Base-by-base conservation (phyloP, 1,284 basidiomycete genomes). In the Heimioporus punctisporus region DNA sequence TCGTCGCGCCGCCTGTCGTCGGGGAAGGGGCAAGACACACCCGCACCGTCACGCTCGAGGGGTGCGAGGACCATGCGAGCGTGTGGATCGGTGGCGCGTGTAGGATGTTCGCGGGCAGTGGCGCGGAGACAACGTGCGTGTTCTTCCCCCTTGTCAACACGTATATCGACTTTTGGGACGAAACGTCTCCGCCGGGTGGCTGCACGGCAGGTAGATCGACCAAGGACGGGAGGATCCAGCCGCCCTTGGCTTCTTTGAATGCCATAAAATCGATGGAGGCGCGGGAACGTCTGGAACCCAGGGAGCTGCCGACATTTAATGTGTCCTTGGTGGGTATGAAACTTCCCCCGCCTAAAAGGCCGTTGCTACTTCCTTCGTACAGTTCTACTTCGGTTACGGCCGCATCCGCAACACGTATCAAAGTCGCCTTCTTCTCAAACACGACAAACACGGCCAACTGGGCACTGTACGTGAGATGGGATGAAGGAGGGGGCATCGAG, bases 381-480 rank as follows among this genome's bases (percentile, higher is more conserved):
- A 92, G 72, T 48, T 88, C 85, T 37, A 92, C 75, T 67, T 93
- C 91, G 28, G 85, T 82, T 8, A 92, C 90, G 17, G 88, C 85
- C 40, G 91, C 83, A 69, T 93, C 90, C 5, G 83, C 82, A 34
- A 93, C 69, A 27, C 90, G 86, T 61, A 93, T 92, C 69, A 90
- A 76, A 24, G 85, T 83, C 2, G 90, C 89, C 64, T 89, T 92
- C 73, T 93, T 93, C 66, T 92, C 91, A 64, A 93, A 93, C 26
- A 86, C 74, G 52, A 91, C 83, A 62, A 92, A 92, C 14, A 93
- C 74, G 59, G 83, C 84, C 62, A 89, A 81, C 59, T 92, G 90
- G 4, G 80, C 79, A 24, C 85, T 84, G 63, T 88, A 88, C 50
- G 75, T 74, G 47, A 77, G 69, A 34, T 72, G 71, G 5, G 60